A percentile compares a stretch with the other conserved stretches of the same genome.
Evolutionary conservation across 371 early-diverging fungal species (phyloP).

Genomic region (Zopfochytrium polystomum): DNA sequence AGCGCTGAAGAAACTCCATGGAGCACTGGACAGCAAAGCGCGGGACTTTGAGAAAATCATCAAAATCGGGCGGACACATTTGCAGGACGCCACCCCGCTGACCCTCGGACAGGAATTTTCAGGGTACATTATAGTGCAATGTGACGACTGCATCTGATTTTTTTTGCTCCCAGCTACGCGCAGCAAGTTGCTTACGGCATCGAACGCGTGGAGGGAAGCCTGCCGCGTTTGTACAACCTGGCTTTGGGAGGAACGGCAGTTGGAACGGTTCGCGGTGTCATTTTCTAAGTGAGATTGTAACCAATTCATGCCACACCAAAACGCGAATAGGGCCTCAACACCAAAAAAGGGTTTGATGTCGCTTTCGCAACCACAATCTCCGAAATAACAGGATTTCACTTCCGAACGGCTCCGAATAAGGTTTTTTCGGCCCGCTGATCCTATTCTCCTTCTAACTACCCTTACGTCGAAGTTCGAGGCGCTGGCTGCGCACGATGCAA

Average conservation of each 20-base stretch:
- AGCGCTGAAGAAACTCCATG: slow-evolving; percentile 70
- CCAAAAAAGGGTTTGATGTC: slow-evolving; percentile 82
- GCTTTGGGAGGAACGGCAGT: slow-evolving; percentile 96
- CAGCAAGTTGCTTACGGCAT: slow-evolving; percentile 82
- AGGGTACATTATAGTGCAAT: slow-evolving; percentile 49
- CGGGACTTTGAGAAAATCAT: slow-evolving; percentile 34
- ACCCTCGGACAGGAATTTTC: slow-evolving; percentile 94
- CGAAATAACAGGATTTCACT: slow-evolving; percentile 69
- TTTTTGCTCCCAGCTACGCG: slow-evolving; percentile 49
- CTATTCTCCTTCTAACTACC: background rate
- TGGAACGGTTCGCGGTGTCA: too few species aligned
- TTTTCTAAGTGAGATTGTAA: background rate
- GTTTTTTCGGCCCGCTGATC: too few species aligned
- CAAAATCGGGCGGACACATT: slow-evolving; percentile 48
- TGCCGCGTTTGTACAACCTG: slow-evolving; percentile 77
- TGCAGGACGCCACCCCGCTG: slow-evolving; percentile 89
- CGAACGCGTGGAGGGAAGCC: slow-evolving; percentile 70
- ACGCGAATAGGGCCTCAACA: slow-evolving; percentile 71
- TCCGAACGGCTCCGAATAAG: slow-evolving; percentile 91
- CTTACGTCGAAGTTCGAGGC: slow-evolving; percentile 78
- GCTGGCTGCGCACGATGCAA: slow-evolving; percentile 92
- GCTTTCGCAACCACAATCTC: slow-evolving; percentile 79
- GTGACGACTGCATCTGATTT: background rate
- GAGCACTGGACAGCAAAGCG: slow-evolving; percentile 55
- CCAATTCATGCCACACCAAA: background rate